These are phyloP conservation scores for Xylaria sp. DNA, from an alignment of 2,329 filamentous ascomycete genomes.

Conservation along the genomic window DNA sequence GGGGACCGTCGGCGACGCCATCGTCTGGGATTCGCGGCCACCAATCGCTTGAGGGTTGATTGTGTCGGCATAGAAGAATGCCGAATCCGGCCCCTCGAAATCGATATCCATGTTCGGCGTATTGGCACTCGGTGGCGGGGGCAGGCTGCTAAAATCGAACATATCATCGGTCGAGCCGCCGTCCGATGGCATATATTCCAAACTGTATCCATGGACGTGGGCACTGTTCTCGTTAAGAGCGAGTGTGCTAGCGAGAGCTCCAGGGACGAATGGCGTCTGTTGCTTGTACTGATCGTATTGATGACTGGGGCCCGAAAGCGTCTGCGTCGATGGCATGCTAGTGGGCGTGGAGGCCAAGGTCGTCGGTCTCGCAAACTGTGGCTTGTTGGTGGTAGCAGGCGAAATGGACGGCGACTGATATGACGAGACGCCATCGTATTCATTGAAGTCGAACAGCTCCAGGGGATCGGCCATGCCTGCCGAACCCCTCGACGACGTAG, in stretches of 20 bases:
- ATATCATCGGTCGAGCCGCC: constrained; percentile 62
- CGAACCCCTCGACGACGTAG: constrained; percentile 24
- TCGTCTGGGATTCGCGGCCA: constrained; percentile 59
- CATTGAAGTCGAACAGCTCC: constrained; percentile 63
- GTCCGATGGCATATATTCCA: constrained; percentile 48
- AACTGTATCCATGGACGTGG: constrained; percentile 56
- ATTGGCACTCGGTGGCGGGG: constrained; percentile 63
- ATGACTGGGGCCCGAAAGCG: constrained; percentile 81
- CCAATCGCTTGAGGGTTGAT: constrained; percentile 75
- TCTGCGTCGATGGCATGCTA: constrained; percentile 55
- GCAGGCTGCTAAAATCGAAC: constrained; percentile 73
- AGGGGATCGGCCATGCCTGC: constrained; percentile 49
- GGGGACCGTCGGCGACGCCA: constrained; percentile 49
- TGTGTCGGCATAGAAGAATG: constrained; percentile 66
- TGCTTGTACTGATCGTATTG: constrained; percentile 96
- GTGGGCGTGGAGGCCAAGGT: constrained; percentile 58
- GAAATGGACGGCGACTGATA: constrained; percentile 66
- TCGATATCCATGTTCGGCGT: constrained; percentile 70
- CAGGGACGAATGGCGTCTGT: constrained; percentile 88
- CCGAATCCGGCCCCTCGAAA: constrained; percentile 60
- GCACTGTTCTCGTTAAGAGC: constrained; percentile 68
- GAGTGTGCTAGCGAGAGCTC: constrained; percentile 78
- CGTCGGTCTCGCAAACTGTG: constrained; percentile 54
- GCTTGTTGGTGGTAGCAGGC: constrained; percentile 56
- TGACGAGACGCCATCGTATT: constrained; percentile 63